phyloP scores from a whole-genome alignment of 768 basidiomycete genomes.

The Tephrocybe sp. region DNA sequence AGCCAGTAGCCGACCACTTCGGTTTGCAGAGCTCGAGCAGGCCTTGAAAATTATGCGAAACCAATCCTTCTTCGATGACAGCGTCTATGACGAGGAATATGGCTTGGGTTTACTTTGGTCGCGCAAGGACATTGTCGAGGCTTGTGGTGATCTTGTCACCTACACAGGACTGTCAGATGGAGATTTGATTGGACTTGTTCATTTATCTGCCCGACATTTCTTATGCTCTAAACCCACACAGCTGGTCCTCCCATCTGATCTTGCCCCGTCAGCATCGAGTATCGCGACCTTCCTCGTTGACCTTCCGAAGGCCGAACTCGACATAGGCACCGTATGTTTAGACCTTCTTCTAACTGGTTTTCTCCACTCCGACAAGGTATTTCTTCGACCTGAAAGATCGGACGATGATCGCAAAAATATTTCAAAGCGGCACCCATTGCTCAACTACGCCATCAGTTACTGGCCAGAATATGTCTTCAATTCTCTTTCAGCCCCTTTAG shows the following conservation, averaged over 20 bases:
- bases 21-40: slow-evolving; percentile 5
- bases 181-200: slow-evolving; percentile 1
- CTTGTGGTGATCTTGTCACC: slow-evolving; percentile 5
- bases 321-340: neutral
- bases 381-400: neutral
- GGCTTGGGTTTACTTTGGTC: slow-evolving; percentile 4
- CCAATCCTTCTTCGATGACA: neutral
- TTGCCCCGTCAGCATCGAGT: neutral
- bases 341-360: neutral
- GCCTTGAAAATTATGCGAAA: neutral
- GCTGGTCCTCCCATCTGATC: neutral
- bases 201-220: slow-evolving; percentile 6
- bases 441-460: slow-evolving; percentile 3
- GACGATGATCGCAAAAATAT: neutral
- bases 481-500: neutral
- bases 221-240: neutral
- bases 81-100: neutral
- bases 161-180: neutral
- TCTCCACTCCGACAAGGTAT: slow-evolving; percentile 1
- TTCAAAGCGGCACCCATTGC: slow-evolving; percentile 1
- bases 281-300: slow-evolving; percentile 1
- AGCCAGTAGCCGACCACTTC: slow-evolving; percentile 4
- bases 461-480: slow-evolving; percentile 9
- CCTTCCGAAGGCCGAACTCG: neutral
- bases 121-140: slow-evolving; percentile 7